phyloP scores from a whole-genome alignment of 2,329 filamentous ascomycete genomes.

The Talaromyces atroroseus region DNA sequence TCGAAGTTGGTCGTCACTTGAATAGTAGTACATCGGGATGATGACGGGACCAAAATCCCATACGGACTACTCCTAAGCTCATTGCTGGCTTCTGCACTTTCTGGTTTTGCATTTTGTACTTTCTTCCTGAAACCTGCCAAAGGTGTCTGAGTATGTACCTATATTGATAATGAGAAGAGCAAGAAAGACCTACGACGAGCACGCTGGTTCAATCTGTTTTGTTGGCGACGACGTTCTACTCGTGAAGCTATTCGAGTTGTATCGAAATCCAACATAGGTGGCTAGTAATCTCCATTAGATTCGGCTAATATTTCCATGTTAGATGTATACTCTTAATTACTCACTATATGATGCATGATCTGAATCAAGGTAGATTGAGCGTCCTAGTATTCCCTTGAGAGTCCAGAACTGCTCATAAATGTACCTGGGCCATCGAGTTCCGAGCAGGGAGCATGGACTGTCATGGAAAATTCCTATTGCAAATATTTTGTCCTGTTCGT shows the following conservation, averaged over 20 bases:
- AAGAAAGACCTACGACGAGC: neutral
- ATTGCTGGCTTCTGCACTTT: neutral
- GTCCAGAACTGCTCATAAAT: too few relatives aligned
- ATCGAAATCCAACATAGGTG: neutral
- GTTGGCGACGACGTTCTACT: neutral
- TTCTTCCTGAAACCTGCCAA: neutral
- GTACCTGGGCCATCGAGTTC: too few relatives aligned
- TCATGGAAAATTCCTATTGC: too few relatives aligned
- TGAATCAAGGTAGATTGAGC: neutral
- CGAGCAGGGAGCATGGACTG: too few relatives aligned
- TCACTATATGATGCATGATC: neutral
- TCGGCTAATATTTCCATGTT: neutral
- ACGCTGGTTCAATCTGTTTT: neutral
- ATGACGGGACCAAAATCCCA: neutral
- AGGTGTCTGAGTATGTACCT: neutral
- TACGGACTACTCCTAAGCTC: neutral
- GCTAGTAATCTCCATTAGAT: neutral
- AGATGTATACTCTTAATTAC: neutral
- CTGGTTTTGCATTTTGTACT: neutral
- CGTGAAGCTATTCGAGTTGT: neutral
- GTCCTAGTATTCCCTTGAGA: too few relatives aligned
- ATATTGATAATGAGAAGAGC: neutral
- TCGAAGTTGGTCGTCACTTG: neutral
- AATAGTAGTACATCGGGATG: neutral
- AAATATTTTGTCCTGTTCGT: too few relatives aligned